phyloP scores from a whole-genome alignment of 306 rosid genomes.

The Inga laurina region DNA sequence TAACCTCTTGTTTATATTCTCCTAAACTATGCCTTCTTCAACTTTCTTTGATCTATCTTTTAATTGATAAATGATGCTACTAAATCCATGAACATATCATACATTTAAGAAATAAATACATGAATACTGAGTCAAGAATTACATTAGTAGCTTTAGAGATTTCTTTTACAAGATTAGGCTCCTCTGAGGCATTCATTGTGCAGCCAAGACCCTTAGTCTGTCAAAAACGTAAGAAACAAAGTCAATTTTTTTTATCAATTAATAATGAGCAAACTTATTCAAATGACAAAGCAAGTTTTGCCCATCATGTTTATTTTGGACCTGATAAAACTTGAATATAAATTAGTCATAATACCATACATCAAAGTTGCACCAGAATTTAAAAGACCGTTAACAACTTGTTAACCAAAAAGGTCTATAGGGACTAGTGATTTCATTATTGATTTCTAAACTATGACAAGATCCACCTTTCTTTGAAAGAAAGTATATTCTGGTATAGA shows the following conservation, averaged over 20 bases:
- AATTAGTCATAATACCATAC: too few species aligned
- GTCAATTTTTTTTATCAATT: constrained; percentile 24
- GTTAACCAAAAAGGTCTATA: background rate
- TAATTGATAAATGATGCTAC: too few species aligned
- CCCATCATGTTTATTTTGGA: constrained; percentile 4
- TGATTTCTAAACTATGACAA: background rate
- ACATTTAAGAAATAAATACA: too few species aligned
- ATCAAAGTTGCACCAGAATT: too few species aligned
- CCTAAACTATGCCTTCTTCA: too few species aligned
- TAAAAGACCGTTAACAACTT: constrained; percentile 3
- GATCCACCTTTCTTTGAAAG: background rate
- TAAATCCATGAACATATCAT: too few species aligned
- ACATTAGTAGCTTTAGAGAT: too few species aligned
- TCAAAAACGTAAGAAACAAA: constrained; percentile 24
- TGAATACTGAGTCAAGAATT: too few species aligned
- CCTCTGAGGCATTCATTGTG: constrained; percentile 40
- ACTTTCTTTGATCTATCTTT: too few species aligned
- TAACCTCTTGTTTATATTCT: too few species aligned
- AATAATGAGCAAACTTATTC: constrained; percentile 10
- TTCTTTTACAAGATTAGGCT: too few species aligned
- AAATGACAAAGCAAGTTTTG: constrained; percentile 15
- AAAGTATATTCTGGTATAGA: background rate
- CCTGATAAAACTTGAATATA: too few species aligned
- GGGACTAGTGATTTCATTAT: background rate
- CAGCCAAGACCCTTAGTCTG: constrained; percentile 96